Evolutionary conservation across 768 basidiomycete genomes (phyloP), one percentile per base, ranked within the genome.

Genomic region (Cystofilobasidium capitatum): DNA sequence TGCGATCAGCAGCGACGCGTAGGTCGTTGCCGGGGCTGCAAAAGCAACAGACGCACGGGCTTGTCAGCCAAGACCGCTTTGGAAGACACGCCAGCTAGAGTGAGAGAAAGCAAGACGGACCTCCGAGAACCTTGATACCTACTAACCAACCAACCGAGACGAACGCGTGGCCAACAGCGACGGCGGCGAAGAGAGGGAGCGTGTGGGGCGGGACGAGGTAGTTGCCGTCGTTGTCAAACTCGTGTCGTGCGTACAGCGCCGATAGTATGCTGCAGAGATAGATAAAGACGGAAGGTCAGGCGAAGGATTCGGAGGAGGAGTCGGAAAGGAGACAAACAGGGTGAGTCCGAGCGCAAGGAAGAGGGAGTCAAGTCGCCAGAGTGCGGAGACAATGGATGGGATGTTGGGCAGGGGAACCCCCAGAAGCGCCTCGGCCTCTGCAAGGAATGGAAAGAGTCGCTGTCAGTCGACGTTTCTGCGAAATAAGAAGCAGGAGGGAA

Each of bases 401-500:
- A 69, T 60, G 58, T 69, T 69, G 36, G 68, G 68, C 16, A 69
- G 63, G 36, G 68, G 68, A 31, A 69, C 68, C 36, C 68, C 68
- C 20, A 69, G 57, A 26, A 69, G 29, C 16, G 42, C 49, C 36
- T 69, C 68, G 40, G 64, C 49, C 36, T 68, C 58, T 67, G 55
- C 36, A 13, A 17, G 26, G n/a, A 3, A n/a, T 10, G 29, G 1
- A 26, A 20, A 13, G 36, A 59, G 58, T 36, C 16, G 17, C 12
- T 2, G 26, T 59, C 58, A 39, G 36, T 9, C 24, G n/a, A n/a
- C n/a, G n/a, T n/a, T n/a, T 36, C 6, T 35, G 29, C 35, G 7
- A 20, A 37, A 10, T 8, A 8, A 20, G 9, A 33, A 55, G 6
- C 20, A 57, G 17, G 35, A 39, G 37, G 17, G 35, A 20, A 13